Evolutionary conservation across 2,329 filamentous ascomycete species (phyloP), one percentile per base, ranked within the genome.

Genomic region (Dothidotthia symphoricarpi): DNA sequence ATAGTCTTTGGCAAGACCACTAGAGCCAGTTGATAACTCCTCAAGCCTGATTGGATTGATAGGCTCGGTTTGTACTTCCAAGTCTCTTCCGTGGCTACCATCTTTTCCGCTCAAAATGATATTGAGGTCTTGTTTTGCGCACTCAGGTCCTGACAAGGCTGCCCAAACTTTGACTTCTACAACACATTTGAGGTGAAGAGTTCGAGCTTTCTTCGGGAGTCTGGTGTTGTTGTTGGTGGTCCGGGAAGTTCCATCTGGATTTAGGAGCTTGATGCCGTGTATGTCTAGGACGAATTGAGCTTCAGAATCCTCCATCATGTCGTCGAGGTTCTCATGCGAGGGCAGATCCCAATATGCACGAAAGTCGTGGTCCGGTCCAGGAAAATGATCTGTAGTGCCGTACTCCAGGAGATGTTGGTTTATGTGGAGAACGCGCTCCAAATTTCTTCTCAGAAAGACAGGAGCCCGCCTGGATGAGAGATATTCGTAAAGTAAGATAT

Each of bases 271-370:
- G 13, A 60, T 48, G 9, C 38, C 36, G 24, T 53, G 48, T 14
- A 55, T 33, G 12, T 53, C 36, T 11, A 58, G 26, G 16, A 47
- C 27, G 16, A 57, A 51, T 3, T 27, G 54, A 22, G 43, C 44
- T n/a, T 46, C 49, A n/a, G 44, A 42, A 6, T 49, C 39, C 13
- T 58, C 31, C 15, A 66, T 34, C 47, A 64, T 61, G n/a, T 59
- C 45, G 29, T 47, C 14, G 38, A 57, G 25, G 47, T 55, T 31
- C 41, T 61, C 34, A 14, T 27, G 16, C 10, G 44, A 41, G 4
- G 52, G 53, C 4, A 41, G 44, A 16, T 52, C 36, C 64, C 64
- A 68, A 22, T 16, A 6, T 11, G 35, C 16, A 16, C 45, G 47
- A 16, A 34, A 32, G 14, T 31, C 11, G 28, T 33, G 28, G 14